Percentiles rank a stretch among this genome's conserved stretches.
Evolutionary conservation across 495 filamentous ascomycete genomes (phyloP).

Genomic region (Penicillium macrosclerotiorum): DNA sequence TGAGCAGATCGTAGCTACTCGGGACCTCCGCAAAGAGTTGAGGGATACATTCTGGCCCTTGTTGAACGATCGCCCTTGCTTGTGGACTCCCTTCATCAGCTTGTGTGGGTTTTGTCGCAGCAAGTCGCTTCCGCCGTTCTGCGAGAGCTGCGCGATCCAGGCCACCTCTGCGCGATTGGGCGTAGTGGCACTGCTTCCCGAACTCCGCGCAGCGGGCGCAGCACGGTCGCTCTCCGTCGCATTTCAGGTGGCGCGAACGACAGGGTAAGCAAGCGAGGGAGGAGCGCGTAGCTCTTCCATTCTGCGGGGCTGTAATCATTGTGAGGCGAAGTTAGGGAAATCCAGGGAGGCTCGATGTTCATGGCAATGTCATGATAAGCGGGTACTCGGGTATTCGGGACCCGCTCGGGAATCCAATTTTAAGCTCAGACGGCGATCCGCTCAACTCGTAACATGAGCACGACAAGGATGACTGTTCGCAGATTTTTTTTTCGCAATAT

Average conservation of each 20-base stretch:
- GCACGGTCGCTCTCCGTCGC: conserved; percentile 17
- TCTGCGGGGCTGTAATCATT: no score
- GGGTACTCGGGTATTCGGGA: neutral
- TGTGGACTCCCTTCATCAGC: neutral
- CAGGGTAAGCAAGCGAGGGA: conserved; percentile 23
- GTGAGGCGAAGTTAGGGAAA: no score
- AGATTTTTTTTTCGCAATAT: no score
- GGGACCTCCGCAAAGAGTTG: conserved; percentile 3
- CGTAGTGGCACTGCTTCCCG: conserved; percentile 19
- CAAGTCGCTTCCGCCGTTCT: no score
- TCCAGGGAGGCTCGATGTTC: no score
- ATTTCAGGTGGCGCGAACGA: conserved; percentile 23
- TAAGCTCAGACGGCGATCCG: neutral
- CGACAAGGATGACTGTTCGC: neutral
- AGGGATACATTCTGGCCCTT: conserved; percentile 1
- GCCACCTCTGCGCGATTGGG: conserved; percentile 19
- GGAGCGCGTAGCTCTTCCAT: neutral
- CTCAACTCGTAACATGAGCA: no score
- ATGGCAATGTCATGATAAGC: no score
- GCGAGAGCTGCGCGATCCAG: conserved; percentile 21
- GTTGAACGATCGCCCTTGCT: neutral
- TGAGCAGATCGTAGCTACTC: neutral
- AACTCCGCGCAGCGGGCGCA: conserved; percentile 19
- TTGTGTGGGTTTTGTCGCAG: neutral
- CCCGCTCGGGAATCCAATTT: neutral